Evolutionary conservation across 2,329 filamentous ascomycete species (phyloP), one percentile per base, ranked within the genome.

Genomic region (Aspergillus pseudonomiae): DNA sequence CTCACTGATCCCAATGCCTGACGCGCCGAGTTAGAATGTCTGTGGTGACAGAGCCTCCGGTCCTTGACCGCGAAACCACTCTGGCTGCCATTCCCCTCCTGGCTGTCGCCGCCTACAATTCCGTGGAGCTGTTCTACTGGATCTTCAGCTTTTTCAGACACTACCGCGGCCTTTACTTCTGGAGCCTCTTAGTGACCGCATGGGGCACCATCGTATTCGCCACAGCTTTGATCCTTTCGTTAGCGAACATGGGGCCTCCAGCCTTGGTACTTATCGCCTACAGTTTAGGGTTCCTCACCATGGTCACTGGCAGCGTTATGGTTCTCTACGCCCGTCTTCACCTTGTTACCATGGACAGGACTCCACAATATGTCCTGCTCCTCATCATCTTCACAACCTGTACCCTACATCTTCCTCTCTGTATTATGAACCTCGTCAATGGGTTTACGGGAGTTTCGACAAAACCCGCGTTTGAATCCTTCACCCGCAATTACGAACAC

Each of bases 291-390:
- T 79, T 78, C 74, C 76, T 74, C 57, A 65, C 67, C 30, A 76
- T 81, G 73, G 73, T 77, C 24, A 76, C 74, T 0, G 77, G 79
- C 6, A 78, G 81, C 65, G 73, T 74, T 11, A 62, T 82, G 7
- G 78, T 81, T 9, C 72, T 83, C 2, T 83, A 81, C 68, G 82
- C 80, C 2, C 74, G 80, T n/a, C 70, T 83, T 1, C 79, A 82
- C 65, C 73, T 82, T 2, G 72, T 82, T 24, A 70, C 79, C 14
- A 65, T 67, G 19, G 74, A 76, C 36, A 67, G 65, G 21, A 68
- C 73, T 10, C 67, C 82, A 6, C 69, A 68, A 12, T 71, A 70
- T 26, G 74, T 81, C 14, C 70, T 80, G 19, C 71, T 63, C 57
- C 77, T 81, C 75, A 82, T 82, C 46, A 76, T 82, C 39, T 53